Evolutionary conservation across 2,329 filamentous ascomycete genomes (phyloP).

Genomic region (Arthrinium phaeospermum): DNA sequence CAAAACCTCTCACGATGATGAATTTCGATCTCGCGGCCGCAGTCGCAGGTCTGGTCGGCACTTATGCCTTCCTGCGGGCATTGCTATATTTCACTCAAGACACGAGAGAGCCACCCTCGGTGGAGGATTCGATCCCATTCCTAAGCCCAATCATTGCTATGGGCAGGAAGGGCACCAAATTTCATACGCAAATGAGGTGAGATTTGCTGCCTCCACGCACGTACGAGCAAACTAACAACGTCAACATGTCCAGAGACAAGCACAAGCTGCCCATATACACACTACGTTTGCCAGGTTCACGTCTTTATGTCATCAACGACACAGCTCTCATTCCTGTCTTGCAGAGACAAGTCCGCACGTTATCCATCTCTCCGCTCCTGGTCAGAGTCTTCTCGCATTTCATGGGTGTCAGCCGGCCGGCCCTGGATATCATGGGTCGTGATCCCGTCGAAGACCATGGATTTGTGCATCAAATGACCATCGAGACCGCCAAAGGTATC

Average conservation of each 20-base stretch:
- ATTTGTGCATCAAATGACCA: constrained; percentile 20
- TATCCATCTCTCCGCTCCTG: constrained; percentile 20
- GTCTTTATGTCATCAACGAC: constrained; percentile 23
- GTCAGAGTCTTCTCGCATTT: constrained; percentile 19
- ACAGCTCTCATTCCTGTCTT: constrained; percentile 20
- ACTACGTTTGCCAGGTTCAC: not conserved
- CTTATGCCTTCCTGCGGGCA: constrained; percentile 16
- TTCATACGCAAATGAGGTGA: not conserved
- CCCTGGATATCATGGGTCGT: constrained; percentile 4
- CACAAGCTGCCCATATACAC: no score
- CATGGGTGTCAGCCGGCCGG: constrained; percentile 20
- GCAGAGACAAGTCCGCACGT: constrained; percentile 19
- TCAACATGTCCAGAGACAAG: no score
- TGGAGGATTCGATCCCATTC: constrained; percentile 35
- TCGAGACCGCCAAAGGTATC: constrained; percentile 1
- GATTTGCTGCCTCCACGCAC: not conserved
- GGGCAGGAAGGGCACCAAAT: not conserved
- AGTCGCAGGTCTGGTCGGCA: not conserved
- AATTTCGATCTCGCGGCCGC: not conserved
- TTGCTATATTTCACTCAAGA: constrained; percentile 19
- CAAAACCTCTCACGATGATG: not conserved
- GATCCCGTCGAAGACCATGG: constrained; percentile 21
- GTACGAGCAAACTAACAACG: not conserved
- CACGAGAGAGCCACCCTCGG: constrained; percentile 4
- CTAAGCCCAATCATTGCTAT: not conserved